phyloP scores from a whole-genome alignment of 2,329 filamentous ascomycete species.

The Aspergillus ibericus region DNA sequence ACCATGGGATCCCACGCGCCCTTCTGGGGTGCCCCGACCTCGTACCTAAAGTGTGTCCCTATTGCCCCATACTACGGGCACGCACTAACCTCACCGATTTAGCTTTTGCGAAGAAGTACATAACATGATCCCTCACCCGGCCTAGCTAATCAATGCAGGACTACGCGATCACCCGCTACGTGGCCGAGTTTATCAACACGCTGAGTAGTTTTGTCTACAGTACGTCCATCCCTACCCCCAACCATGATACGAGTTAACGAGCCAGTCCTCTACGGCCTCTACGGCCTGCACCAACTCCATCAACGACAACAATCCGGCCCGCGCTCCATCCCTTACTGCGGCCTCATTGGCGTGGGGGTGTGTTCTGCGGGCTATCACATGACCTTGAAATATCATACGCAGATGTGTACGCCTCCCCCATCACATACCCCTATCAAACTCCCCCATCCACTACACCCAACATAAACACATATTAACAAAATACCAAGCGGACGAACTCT shows the following conservation, averaged over 20 bases:
- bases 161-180: constrained; percentile 46
- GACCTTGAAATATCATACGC: constrained; percentile 35
- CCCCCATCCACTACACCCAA: background rate
- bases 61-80: background rate
- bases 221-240: constrained; percentile 15
- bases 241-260: no score
- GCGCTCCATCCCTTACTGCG: constrained; percentile 39
- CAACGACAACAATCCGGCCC: constrained; percentile 22
- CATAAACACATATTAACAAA: background rate
- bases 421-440: no score
- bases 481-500: constrained; percentile 42
- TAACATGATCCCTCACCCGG: background rate
- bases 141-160: constrained; percentile 20
- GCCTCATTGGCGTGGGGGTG: constrained; percentile 37
- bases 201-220: constrained; percentile 43
- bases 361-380: constrained; percentile 33
- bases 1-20: constrained; percentile 3
- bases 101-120: constrained; percentile 34
- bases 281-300: constrained; percentile 35
- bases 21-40: constrained; percentile 31
- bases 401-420: constrained; percentile 29
- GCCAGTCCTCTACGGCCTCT: constrained; percentile 41
- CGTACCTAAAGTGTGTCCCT: constrained; percentile 29
- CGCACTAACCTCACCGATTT: background rate
- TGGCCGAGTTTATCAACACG: constrained; percentile 50